Base-by-base conservation (phyloP, 2,329 filamentous ascomycete genomes). In the Rutstroemia sp. region DNA sequence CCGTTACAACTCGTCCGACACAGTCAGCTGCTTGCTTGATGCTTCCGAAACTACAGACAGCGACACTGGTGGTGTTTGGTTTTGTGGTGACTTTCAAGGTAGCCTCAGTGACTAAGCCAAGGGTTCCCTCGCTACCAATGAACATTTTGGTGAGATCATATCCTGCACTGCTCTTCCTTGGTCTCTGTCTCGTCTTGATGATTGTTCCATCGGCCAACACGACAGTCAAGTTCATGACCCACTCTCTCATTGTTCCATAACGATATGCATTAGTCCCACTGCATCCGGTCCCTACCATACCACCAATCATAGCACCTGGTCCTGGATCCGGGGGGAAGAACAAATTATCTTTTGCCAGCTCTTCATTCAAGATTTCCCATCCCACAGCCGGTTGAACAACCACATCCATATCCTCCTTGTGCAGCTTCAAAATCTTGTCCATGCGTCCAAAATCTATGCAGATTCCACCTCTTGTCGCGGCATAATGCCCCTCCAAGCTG, bases 261-360 rank as follows among this genome's bases (percentile, higher is more conserved):
- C 91, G 81, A 74, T 95, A 95, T 16, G 91, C 86, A 70, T 96
- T 96, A 14, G 91, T 96, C 58, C 91, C 91, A 67, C 78, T 82
- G 74, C 79, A 82, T 38, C 80, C 80, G 2, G 87, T 91, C 21
- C 86, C 87, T 37, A 91, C 82, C 87, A 91, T 91, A 55, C 91
- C 91, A 57, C 91, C 91, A 65, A 96, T 96, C 85, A 90, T 90
- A 59, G 91, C 91, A 18, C 91, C 90, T 52, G 92, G 91, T 53
- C 91, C 92, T 18, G 91, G 91, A 71, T 96, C 91, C 0, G 90
- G 91, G 21, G 91, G 91, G 74, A 96, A 96, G 77, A 96, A 95
- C 3, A 96, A 79, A 27, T 87, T 87, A 58, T 90, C 77, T 49
- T 83, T 77, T 6, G 75, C 77, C 18, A 96, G 78, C 60, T 86